phyloP scores from a whole-genome alignment of 2,329 filamentous ascomycete genomes.

The Neonectria punicea region DNA sequence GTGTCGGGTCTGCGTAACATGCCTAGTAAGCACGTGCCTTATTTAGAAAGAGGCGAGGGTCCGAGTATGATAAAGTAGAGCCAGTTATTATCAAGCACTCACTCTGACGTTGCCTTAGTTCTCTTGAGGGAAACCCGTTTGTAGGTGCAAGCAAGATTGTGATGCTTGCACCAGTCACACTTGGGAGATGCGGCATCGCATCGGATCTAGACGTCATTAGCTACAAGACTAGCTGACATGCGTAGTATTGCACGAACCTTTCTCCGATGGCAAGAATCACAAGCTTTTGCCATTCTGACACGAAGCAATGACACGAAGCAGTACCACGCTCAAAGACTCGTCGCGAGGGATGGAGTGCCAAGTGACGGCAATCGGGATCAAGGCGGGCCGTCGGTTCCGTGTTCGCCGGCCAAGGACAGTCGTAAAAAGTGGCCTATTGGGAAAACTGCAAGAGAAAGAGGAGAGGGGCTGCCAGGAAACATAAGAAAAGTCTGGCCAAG shows the following conservation, averaged over 20 bases:
- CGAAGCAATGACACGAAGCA: too few species aligned
- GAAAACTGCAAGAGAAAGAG: neutral
- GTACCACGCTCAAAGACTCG: too few species aligned
- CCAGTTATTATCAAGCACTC: neutral
- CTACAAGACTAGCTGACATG: neutral
- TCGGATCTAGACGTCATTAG: neutral
- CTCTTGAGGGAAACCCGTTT: neutral
- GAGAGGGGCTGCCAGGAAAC: neutral
- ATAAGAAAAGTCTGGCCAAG: too few species aligned
- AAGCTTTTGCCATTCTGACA: neutral
- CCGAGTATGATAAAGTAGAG: neutral
- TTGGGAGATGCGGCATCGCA: neutral
- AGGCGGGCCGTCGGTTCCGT: neutral
- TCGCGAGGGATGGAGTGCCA: neutral
- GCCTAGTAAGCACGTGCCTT: neutral
- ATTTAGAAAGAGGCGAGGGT: too few species aligned
- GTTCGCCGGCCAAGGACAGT: neutral
- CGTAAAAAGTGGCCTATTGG: neutral
- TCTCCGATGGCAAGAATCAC: slow-evolving; percentile 1
- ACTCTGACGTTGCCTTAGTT: neutral
- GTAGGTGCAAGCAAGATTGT: neutral
- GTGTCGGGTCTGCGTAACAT: neutral
- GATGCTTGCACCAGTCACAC: slow-evolving; percentile 7
- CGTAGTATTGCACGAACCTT: neutral
- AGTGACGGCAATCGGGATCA: neutral